Base-by-base conservation (phyloP, 345 rosid species). In the Eucalyptus viminalis region DNA sequence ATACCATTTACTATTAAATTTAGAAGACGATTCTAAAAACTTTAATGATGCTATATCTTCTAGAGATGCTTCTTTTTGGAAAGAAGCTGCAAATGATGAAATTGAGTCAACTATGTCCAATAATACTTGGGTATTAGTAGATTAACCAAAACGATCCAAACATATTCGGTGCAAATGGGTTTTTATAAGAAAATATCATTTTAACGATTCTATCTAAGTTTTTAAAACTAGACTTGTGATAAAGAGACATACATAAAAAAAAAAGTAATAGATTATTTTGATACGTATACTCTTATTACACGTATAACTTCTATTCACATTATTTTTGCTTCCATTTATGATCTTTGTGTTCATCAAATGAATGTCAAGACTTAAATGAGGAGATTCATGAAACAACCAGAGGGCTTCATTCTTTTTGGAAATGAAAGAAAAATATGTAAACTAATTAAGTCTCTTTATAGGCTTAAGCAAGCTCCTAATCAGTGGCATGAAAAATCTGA, bases 381-480 rank as follows among this genome's bases (percentile, higher is more conserved):
- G 5, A 65, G 34, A n/a, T 65, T n/a, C 40, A n/a, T 67, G 10
- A 4, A 67, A 67, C 76, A 67, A n/a, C 0, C 0, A n/a, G 3
- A 67, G 40, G 6, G 40, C 17, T 67, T 67, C 17, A 5, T 67
- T 67, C 40, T 67, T n/a, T 11, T 0, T 67, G 2, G 21, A n/a
- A 15, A 67, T n/a, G 11, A 67, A 67, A 67, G 19, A 9, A 67
- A 67, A 67, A 17, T n/a, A 15, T 15, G 40, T n/a, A 67, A 65
- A 4, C 17, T 15, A 19, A 8, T 67, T n/a, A n/a, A n/a, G 17
- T 67, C 40, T 65, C 19, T 65, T 65, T n/a, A 67, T 15, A 8
- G 40, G 40, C 19, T 65, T n/a, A 65, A n/a, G 40, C 40, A 65
- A 65, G 34, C 76, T n/a, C 76, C 21, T n/a, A 65, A 65, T 6